These are phyloP conservation scores for Fraxinus xanthoxyloides DNA, from an alignment of 305 asterid genomes.

Conservation along the genomic window DNA sequence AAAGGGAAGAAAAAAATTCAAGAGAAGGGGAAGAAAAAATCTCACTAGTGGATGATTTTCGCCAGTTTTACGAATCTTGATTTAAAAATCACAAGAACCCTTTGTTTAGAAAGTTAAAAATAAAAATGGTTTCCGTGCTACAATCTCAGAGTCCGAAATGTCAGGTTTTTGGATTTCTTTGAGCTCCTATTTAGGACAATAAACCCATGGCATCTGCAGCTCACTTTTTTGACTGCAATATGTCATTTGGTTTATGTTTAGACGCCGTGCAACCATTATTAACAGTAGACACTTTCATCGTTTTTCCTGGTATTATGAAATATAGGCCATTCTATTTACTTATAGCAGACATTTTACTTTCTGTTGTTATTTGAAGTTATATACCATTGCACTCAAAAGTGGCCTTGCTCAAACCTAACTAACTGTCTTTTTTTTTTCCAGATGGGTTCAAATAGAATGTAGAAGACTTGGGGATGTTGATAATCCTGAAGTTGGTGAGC, in stretches of 20 bases:
- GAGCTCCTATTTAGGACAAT: not conserved
- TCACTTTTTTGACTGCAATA: not conserved
- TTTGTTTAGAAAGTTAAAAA: not conserved
- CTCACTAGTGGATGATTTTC: not conserved
- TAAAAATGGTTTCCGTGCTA: not conserved
- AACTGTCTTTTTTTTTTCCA: constrained; percentile 24
- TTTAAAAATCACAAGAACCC: not conserved
- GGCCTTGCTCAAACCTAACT: not conserved
- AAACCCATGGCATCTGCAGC: not conserved
- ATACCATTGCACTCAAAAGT: not conserved
- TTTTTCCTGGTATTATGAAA: not conserved
- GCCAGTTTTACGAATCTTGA: not conserved
- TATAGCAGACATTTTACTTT: not conserved
- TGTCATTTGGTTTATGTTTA: not conserved
- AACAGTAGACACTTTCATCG: not conserved
- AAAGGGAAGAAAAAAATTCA: not conserved
- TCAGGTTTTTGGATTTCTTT: not conserved
- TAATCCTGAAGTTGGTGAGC: constrained; percentile 95
- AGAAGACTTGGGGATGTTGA: constrained; percentile 89
- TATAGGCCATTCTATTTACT: not conserved
- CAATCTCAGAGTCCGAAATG: not conserved
- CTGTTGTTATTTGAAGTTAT: not conserved
- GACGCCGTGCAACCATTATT: not conserved
- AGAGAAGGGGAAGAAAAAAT: not conserved
- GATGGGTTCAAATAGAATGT: constrained; percentile 99